Conservation (phyloP, 2,329 filamentous ascomycete species). For the Bertia moriformis region DNA sequence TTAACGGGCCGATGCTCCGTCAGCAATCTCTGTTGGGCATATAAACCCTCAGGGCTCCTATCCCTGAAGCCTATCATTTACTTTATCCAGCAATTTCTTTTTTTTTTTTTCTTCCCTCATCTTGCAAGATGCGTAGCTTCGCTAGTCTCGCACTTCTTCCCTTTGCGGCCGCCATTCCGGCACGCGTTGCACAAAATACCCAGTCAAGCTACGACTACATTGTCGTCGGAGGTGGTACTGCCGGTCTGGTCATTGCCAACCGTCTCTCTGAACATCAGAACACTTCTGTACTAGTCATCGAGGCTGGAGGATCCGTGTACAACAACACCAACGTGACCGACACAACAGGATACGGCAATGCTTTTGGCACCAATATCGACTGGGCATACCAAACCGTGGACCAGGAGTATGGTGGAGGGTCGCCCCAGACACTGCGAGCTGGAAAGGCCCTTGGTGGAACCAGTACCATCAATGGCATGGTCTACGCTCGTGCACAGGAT, state of each 20-base stretch:
- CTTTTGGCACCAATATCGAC: conserved; percentile 5
- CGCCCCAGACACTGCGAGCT: conserved; percentile 3
- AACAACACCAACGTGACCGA: conserved; percentile 7
- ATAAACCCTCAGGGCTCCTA: no score
- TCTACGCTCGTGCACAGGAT: conserved; percentile 16
- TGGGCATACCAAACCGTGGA: conserved; percentile 5
- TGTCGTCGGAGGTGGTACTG: conserved; percentile 25
- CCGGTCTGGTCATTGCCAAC: conserved; percentile 21
- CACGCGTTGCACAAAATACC: neutral
- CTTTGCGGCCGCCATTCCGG: neutral
- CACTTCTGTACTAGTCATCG: conserved; percentile 19
- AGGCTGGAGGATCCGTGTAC: conserved; percentile 9
- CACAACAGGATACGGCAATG: conserved; percentile 1
- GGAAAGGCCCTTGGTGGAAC: conserved; percentile 15
- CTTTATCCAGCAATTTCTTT: no score
- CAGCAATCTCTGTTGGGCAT: no score
- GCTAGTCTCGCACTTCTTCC: neutral
- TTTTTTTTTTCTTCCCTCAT: no score
- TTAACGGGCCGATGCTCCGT: no score
- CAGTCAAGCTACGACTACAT: conserved; percentile 13
- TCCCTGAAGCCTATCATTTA: no score
- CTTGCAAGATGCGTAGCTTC: neutral
- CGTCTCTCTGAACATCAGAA: conserved; percentile 18
- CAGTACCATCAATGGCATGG: conserved; percentile 16
- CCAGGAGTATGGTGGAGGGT: conserved; percentile 2